phyloP scores from a whole-genome alignment of 164 flowering plant genomes.

The Dillenia suffruticosa region DNA sequence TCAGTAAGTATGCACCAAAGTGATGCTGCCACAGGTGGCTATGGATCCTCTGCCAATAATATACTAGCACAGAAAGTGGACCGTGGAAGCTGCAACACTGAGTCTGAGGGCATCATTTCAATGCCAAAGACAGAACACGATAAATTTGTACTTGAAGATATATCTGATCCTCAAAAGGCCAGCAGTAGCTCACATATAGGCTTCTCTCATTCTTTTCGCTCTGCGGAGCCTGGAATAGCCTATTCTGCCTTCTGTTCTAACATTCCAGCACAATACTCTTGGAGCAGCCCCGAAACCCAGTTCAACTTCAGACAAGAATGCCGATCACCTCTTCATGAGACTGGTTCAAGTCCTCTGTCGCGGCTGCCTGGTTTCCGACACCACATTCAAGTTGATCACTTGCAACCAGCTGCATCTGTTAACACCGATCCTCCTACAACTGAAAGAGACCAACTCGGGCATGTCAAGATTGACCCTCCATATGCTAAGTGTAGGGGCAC shows the following conservation, averaged over 20 bases:
- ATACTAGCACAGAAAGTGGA: conserved; percentile 24
- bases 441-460: conserved; percentile 17
- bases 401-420: conserved; percentile 18
- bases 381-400: conserved; percentile 25
- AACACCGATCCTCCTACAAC: conserved; percentile 19
- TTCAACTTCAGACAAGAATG: conserved; percentile 27
- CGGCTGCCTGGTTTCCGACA: conserved; percentile 18
- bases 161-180: conserved; percentile 21
- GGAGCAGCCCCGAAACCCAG: conserved; percentile 37
- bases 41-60: conserved; percentile 28
- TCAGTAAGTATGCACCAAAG: conserved; percentile 22
- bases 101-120: conserved; percentile 22
- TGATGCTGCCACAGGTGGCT: conserved; percentile 26
- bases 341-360: conserved; percentile 24
- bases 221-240: conserved; percentile 25
- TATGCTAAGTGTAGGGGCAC: conserved; percentile 17
- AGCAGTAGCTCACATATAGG: conserved; percentile 20
- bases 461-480: conserved; percentile 21
- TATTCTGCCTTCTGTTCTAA: conserved; percentile 27
- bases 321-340: conserved; percentile 21
- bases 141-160: conserved; percentile 21
- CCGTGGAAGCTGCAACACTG: conserved; percentile 25
- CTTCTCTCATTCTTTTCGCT: conserved; percentile 18
- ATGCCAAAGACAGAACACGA: conserved; percentile 23
- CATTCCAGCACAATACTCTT: conserved; percentile 24